phyloP scores from a whole-genome alignment of 148 eudicot genomes.

The Rhododendron mucronatum region DNA sequence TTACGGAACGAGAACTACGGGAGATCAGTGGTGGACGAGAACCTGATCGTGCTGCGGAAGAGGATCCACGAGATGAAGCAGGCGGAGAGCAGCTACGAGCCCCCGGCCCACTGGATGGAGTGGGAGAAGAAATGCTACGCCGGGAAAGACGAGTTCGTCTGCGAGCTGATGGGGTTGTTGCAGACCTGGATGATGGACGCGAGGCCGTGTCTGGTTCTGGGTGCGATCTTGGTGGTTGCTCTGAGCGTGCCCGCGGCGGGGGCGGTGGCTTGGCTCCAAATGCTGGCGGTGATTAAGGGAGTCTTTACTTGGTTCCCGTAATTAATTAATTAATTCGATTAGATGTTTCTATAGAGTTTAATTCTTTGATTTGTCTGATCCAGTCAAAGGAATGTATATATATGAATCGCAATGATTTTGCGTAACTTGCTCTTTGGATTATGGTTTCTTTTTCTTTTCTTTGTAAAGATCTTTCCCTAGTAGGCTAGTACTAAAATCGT shows the following conservation, averaged over 20 bases:
- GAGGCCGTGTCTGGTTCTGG: slow-evolving; percentile 2
- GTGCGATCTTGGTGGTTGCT: neutral
- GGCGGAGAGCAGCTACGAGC: neutral
- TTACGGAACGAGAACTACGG: neutral
- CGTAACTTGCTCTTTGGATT: neutral
- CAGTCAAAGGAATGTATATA: no score
- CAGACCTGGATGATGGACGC: slow-evolving; percentile 10
- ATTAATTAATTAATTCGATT: no score
- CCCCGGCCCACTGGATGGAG: slow-evolving; percentile 9
- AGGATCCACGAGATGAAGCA: neutral
- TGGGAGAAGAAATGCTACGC: slow-evolving; percentile 19
- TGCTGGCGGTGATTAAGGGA: neutral
- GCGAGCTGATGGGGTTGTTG: neutral
- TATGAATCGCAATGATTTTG: no score
- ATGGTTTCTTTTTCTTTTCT: neutral
- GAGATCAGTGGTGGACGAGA: neutral
- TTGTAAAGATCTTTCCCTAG: no score
- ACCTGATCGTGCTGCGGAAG: neutral
- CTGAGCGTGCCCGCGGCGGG: slow-evolving; percentile 6
- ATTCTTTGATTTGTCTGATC: neutral
- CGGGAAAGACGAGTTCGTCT: slow-evolving; percentile 5
- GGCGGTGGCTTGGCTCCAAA: neutral
- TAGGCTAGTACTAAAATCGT: no score
- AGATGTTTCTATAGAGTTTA: neutral
- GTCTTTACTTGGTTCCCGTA: neutral